These are phyloP conservation scores for Sporisorium graminicola DNA, from an alignment of 1,284 basidiomycete genomes.

Conservation along the genomic window DNA sequence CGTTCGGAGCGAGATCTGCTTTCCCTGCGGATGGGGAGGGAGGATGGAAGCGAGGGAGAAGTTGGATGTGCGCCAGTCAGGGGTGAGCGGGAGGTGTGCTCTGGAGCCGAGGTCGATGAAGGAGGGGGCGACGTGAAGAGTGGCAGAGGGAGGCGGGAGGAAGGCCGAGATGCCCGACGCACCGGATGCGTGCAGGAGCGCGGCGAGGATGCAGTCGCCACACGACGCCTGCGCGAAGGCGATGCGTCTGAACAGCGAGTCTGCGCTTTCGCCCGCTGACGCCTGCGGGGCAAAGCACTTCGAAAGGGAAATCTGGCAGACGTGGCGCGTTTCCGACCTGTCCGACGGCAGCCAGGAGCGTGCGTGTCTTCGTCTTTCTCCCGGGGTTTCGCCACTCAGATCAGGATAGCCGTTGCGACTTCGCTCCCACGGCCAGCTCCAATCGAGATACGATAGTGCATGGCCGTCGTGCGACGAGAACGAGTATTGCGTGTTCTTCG, in stretches of 20 bases:
- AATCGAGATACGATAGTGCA: slow-evolving; percentile 47
- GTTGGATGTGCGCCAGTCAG: slow-evolving; percentile 25
- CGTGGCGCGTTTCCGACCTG: not conserved
- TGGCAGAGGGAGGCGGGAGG: slow-evolving; percentile 25
- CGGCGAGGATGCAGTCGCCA: slow-evolving; percentile 50
- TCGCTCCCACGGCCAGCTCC: slow-evolving; percentile 50
- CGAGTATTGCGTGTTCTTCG: slow-evolving; percentile 51
- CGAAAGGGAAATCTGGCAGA: slow-evolving; percentile 19
- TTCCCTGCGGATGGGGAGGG: not conserved
- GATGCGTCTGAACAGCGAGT: slow-evolving; percentile 49
- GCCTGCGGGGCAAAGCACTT: slow-evolving; percentile 21
- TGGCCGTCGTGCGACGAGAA: slow-evolving; percentile 50
- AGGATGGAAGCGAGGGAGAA: slow-evolving; percentile 35
- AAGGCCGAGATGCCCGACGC: slow-evolving; percentile 32
- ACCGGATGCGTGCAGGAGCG: slow-evolving; percentile 40
- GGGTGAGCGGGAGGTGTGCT: slow-evolving; percentile 45
- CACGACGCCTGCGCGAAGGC: slow-evolving; percentile 33
- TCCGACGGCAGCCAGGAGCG: slow-evolving; percentile 12
- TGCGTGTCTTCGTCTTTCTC: slow-evolving; percentile 6
- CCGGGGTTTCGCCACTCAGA: slow-evolving; percentile 13
- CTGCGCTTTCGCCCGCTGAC: slow-evolving; percentile 15
- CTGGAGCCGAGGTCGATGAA: slow-evolving; percentile 12
- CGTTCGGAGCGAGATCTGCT: slow-evolving; percentile 19
- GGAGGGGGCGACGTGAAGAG: not conserved
- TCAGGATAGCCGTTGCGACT: slow-evolving; percentile 46